Evolutionary conservation across 2,329 filamentous ascomycete genomes (phyloP).

Genomic region (Harringtonia lauricola): DNA sequence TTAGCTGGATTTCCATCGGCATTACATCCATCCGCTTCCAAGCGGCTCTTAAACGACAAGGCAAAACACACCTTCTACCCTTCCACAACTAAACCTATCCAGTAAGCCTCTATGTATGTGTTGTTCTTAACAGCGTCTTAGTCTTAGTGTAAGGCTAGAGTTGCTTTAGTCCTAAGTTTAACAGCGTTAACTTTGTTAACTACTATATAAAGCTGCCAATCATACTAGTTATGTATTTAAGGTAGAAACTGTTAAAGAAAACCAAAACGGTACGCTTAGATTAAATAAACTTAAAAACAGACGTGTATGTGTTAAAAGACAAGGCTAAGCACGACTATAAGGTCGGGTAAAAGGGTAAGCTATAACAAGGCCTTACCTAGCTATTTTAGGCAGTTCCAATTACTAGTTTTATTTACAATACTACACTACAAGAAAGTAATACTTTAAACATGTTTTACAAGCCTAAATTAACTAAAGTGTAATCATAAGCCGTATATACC

Average conservation of each 20-base stretch:
- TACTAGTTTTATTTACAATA: too few relatives aligned
- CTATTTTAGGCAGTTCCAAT: not conserved
- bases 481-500: too few relatives aligned
- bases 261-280: slow-evolving; percentile 10
- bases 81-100: slow-evolving; percentile 60
- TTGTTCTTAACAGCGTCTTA: slow-evolving; percentile 46
- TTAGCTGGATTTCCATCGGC: slow-evolving; percentile 55
- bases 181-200: slow-evolving; percentile 48
- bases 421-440: too few relatives aligned
- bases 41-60: slow-evolving; percentile 41
- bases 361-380: not conserved
- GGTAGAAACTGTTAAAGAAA: slow-evolving; percentile 34
- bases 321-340: not conserved
- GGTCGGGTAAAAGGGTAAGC: not conserved
- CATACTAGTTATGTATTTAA: slow-evolving; percentile 42
- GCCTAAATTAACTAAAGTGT: too few relatives aligned
- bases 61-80: slow-evolving; percentile 49
- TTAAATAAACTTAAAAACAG: slow-evolving; percentile 15
- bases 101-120: slow-evolving; percentile 43
- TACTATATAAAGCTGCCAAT: slow-evolving; percentile 53
- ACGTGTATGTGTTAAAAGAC: slow-evolving; percentile 7
- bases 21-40: slow-evolving; percentile 57
- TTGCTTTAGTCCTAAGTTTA: slow-evolving; percentile 49
- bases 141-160: slow-evolving; percentile 54
- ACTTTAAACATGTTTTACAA: too few relatives aligned